A percentile compares a stretch with the other conserved stretches of the same genome.
phyloP scores from a whole-genome alignment of 73 alveolate species.

The Uronychia binucleata region DNA sequence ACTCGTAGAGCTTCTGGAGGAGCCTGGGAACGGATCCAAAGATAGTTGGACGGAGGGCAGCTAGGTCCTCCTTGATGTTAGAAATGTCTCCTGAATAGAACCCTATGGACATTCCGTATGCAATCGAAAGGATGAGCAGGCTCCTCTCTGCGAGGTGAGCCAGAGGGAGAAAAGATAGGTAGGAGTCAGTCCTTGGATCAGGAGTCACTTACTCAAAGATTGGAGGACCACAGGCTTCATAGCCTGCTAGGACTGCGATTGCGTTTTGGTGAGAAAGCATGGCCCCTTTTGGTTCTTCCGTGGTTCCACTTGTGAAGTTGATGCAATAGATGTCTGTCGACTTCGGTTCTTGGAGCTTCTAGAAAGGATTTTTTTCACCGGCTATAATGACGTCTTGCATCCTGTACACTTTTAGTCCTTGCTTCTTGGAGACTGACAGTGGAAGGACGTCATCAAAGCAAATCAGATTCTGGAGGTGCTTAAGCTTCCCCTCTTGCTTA shows the following conservation, averaged over 20 bases:
- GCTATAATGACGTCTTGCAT: conserved; percentile 41
- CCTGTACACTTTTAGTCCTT: conserved; percentile 38
- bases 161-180: conserved; percentile 63
- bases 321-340: conserved; percentile 48
- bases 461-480: conserved; percentile 51
- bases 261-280: conserved; percentile 47
- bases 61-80: conserved; percentile 44
- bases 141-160: conserved; percentile 79
- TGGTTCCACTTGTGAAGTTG: conserved; percentile 76
- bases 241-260: conserved; percentile 4
- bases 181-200: background rate
- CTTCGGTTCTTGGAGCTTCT: conserved; percentile 34
- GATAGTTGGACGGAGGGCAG: conserved; percentile 61
- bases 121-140: conserved; percentile 36
- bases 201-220: background rate
- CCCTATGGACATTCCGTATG: conserved; percentile 72
- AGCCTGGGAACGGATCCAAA: conserved; percentile 68
- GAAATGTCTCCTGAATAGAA: conserved; percentile 68
- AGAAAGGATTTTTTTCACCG: conserved; percentile 47
- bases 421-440: conserved; percentile 13
- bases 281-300: conserved; percentile 78
- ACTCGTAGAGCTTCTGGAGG: conserved; percentile 43
- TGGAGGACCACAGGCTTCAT: background rate
- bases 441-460: conserved; percentile 19
- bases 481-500: conserved; percentile 48